Evolutionary conservation across 2,329 filamentous ascomycete genomes (phyloP).

Genomic region (Tolypocladium pustulatum): DNA sequence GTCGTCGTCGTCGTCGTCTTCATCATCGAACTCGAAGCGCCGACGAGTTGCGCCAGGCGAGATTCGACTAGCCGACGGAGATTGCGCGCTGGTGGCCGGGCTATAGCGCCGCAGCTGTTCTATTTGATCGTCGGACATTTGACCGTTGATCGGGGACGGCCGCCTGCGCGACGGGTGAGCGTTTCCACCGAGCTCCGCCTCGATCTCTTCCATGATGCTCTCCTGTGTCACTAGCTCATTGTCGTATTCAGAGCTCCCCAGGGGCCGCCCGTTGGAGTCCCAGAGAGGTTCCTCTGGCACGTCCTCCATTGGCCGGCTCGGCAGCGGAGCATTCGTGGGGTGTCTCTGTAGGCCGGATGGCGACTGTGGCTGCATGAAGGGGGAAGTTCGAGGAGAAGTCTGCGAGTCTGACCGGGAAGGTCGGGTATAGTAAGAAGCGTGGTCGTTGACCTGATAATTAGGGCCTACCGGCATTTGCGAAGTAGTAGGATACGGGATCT

Average conservation of each 20-base stretch:
- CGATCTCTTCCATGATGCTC: constrained; percentile 47
- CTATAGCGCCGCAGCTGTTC: constrained; percentile 38
- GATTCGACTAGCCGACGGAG: constrained; percentile 10
- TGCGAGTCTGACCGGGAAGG: constrained; percentile 39
- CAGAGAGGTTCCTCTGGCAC: constrained; percentile 30
- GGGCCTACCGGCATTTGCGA: constrained; percentile 44
- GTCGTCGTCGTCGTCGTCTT: constrained; percentile 83
- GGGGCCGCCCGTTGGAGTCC: constrained; percentile 22
- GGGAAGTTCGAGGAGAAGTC: constrained; percentile 34
- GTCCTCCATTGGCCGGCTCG: constrained; percentile 39
- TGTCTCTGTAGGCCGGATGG: constrained; percentile 42
- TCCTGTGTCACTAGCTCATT: constrained; percentile 36
- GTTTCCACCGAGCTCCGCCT: constrained; percentile 36
- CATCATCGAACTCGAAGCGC: constrained; percentile 29
- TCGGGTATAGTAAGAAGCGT: constrained; percentile 32
- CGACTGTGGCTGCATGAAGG: constrained; percentile 28
- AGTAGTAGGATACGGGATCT: constrained; percentile 40
- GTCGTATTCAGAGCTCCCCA: constrained; percentile 11
- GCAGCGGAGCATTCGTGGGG: constrained; percentile 49
- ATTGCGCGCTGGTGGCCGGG: constrained; percentile 35
- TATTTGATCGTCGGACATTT: constrained; percentile 33
- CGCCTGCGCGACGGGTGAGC: constrained; percentile 20
- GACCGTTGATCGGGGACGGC: constrained; percentile 33
- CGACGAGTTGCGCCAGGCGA: constrained; percentile 3
- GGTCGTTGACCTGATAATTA: constrained; percentile 36